A percentile compares a stretch with the other conserved stretches of the same genome.
phyloP scores from a whole-genome alignment of 139 green algal genomes.

The Tetradesmus obliquus region DNA sequence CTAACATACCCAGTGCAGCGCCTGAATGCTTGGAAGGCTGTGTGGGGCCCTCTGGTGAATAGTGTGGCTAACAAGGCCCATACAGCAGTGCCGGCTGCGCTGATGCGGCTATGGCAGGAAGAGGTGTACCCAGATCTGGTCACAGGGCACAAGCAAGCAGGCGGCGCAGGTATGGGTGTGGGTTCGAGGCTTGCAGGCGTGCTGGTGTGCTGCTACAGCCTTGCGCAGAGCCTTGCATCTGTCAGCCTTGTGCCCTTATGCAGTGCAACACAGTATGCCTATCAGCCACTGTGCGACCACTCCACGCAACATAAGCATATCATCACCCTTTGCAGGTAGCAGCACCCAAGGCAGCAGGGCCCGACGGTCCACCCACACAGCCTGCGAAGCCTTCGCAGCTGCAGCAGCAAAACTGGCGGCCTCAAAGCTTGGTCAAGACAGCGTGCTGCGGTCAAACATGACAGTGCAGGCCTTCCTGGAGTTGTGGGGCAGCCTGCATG shows the following conservation, averaged over 20 bases:
- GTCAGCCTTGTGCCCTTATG: too few relatives aligned
- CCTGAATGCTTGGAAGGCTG: conserved; percentile 45
- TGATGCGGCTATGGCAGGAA: conserved; percentile 46
- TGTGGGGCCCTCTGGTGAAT: background rate
- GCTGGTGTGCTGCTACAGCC: too few relatives aligned
- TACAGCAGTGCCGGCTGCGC: background rate
- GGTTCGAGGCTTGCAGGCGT: background rate
- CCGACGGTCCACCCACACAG: background rate
- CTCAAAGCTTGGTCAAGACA: background rate
- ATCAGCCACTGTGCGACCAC: too few relatives aligned
- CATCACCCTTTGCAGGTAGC: background rate
- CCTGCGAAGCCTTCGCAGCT: background rate
- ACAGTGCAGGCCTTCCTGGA: conserved; percentile 3
- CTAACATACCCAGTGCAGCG: conserved; percentile 60
- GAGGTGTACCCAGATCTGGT: conserved; percentile 60
- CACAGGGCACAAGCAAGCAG: conserved; percentile 16
- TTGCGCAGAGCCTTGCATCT: too few relatives aligned
- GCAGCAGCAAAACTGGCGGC: background rate
- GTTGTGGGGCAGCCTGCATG: background rate
- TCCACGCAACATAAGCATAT: background rate
- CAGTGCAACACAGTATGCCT: too few relatives aligned
- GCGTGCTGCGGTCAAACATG: conserved; percentile 11
- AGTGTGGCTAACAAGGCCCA: background rate
- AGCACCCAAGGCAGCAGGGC: background rate
- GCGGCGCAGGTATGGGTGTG: background rate